These are phyloP conservation scores for Ophiocordyceps sinensis DNA, from an alignment of 2,329 filamentous ascomycete species.

Conservation along the genomic window DNA sequence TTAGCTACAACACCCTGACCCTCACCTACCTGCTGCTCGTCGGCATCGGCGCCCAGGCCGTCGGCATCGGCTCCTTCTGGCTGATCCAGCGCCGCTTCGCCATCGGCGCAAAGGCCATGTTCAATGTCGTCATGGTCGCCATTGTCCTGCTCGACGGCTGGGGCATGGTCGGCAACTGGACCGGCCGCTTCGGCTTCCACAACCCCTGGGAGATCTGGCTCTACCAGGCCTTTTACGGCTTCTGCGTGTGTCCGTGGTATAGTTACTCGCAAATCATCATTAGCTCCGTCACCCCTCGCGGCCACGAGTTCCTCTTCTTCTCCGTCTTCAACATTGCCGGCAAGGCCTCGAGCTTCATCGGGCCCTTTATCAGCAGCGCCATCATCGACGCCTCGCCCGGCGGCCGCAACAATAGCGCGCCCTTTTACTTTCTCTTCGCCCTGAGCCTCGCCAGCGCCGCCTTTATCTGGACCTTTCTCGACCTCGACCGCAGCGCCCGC, in stretches of 20 bases:
- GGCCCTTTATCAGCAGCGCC: constrained; percentile 51
- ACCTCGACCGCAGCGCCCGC: constrained; percentile 42
- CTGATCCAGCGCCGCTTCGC: constrained; percentile 42
- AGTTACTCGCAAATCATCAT: constrained; percentile 60
- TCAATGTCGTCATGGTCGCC: constrained; percentile 45
- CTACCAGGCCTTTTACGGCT: constrained; percentile 42
- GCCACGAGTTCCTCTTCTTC: constrained; percentile 59
- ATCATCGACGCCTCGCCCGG: constrained; percentile 48
- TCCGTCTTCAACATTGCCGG: constrained; percentile 53
- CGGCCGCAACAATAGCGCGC: constrained; percentile 40
- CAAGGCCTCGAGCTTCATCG: constrained; percentile 54
- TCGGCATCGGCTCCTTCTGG: constrained; percentile 50
- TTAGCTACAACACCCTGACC: constrained; percentile 49
- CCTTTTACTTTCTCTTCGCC: constrained; percentile 52
- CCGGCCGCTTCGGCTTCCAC: constrained; percentile 27
- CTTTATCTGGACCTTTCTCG: constrained; percentile 39
- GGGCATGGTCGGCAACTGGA: constrained; percentile 34
- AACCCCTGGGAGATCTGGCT: constrained; percentile 31
- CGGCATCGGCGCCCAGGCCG: constrained; percentile 46
- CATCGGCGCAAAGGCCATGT: constrained; percentile 53
- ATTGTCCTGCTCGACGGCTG: constrained; percentile 44
- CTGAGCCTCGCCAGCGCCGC: constrained; percentile 39
- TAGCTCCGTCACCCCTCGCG: constrained; percentile 51
- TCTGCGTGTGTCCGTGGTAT: constrained; percentile 57
- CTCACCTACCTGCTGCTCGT: constrained; percentile 53